These are phyloP conservation scores for Sclerotinia borealis DNA, from an alignment of 2,329 filamentous ascomycete species.

Conservation along the genomic window DNA sequence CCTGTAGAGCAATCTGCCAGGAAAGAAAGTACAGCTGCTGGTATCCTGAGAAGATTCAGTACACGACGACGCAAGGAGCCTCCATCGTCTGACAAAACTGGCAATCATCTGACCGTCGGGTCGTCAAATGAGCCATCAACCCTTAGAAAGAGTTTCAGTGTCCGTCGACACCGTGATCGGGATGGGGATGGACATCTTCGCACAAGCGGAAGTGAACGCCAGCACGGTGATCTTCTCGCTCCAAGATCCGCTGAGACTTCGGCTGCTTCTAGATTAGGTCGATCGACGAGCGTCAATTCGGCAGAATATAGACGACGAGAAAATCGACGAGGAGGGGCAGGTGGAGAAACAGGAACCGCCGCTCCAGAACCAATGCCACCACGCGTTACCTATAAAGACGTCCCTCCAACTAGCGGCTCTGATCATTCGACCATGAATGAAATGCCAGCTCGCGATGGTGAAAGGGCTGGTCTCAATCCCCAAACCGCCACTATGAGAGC, in stretches of 20 bases:
- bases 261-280: conserved; percentile 63
- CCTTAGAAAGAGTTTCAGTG: conserved; percentile 83
- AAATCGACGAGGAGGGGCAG: conserved; percentile 47
- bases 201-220: conserved; percentile 59
- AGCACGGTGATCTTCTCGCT: conserved; percentile 67
- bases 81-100: conserved; percentile 40
- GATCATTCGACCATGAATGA: conserved; percentile 60
- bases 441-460: conserved; percentile 40
- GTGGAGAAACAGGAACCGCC: conserved; percentile 43
- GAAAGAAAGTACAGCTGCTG: conserved; percentile 82
- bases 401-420: conserved; percentile 70
- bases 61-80: conserved; percentile 71
- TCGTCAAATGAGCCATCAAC: conserved; percentile 62
- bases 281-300: conserved; percentile 88
- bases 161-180: conserved; percentile 55
- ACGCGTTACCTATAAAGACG: conserved; percentile 50
- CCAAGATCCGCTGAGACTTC: conserved; percentile 56
- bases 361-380: conserved; percentile 48
- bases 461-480: conserved; percentile 40
- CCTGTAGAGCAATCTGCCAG: conserved; percentile 59
- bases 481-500: conserved; percentile 64
- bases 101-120: conserved; percentile 72
- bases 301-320: conserved; percentile 69
- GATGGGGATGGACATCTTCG: conserved; percentile 41
- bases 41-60: conserved; percentile 82